Conservation (phyloP, 1,284 basidiomycete species). For the Apiotrichum veenhuisii region DNA sequence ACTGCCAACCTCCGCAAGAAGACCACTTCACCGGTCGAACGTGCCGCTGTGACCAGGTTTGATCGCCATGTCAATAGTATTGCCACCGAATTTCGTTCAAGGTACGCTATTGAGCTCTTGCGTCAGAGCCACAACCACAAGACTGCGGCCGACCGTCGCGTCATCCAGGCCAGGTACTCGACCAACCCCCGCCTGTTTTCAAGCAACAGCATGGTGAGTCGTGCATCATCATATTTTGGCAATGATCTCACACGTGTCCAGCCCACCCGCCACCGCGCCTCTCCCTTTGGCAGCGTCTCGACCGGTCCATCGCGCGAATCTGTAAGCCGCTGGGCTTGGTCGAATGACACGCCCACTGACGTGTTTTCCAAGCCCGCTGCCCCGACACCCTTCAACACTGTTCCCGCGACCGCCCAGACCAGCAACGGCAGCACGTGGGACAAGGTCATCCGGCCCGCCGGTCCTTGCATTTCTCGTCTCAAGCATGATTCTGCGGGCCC, state of each 20-base stretch:
- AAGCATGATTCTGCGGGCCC: not conserved
- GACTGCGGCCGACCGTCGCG: not conserved
- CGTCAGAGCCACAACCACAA: not conserved
- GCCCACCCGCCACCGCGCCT: not conserved
- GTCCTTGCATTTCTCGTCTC: conserved; percentile 1
- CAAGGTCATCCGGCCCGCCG: not conserved
- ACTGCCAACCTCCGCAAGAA: conserved; percentile 1
- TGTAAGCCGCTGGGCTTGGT: conserved; percentile 1
- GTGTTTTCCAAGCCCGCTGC: not conserved
- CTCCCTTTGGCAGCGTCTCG: not conserved
- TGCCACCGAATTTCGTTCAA: conserved; percentile 3
- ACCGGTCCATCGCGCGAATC: not conserved
- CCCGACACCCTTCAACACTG: not conserved
- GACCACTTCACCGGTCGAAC: not conserved
- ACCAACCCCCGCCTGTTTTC: conserved; percentile 1
- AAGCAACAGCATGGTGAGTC: not conserved
- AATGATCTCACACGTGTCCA: conserved; percentile 1
- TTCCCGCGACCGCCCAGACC: not conserved
- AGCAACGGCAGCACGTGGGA: not conserved
- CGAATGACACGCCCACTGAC: not conserved
- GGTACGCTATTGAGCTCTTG: not conserved
- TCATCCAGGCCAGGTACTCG: conserved; percentile 1
- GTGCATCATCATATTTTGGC: no score
- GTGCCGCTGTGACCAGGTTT: not conserved
- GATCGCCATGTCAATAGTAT: not conserved